Conservation (phyloP, 2,329 filamentous ascomycete species). For the Septoria linicola region DNA sequence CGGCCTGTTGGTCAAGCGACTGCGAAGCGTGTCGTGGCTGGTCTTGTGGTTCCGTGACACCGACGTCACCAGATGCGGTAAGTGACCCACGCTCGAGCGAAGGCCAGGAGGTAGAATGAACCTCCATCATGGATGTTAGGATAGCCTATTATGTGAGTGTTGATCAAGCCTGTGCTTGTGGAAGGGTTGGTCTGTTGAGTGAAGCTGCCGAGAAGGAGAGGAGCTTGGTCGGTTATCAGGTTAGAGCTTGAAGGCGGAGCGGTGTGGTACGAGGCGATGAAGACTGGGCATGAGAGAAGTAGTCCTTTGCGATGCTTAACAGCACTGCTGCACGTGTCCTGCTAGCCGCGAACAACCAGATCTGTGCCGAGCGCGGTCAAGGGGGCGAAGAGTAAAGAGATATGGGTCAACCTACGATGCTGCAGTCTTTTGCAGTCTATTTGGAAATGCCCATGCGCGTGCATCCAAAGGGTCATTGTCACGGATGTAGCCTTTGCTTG, state of each 20-base stretch:
- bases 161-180: neutral
- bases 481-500: slow-evolving; percentile 31
- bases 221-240: slow-evolving; percentile 20
- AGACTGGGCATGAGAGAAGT: slow-evolving; percentile 22
- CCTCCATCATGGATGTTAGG: slow-evolving; percentile 17
- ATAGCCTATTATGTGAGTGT: neutral
- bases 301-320: slow-evolving; percentile 24
- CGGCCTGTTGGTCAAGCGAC: slow-evolving; percentile 26
- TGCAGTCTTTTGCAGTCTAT: slow-evolving; percentile 29
- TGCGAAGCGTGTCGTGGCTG: slow-evolving; percentile 21
- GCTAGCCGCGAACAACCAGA: slow-evolving; percentile 9
- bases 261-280: slow-evolving; percentile 29
- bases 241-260: slow-evolving; percentile 24
- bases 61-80: slow-evolving; percentile 23
- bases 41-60: slow-evolving; percentile 22
- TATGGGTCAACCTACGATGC: slow-evolving; percentile 25
- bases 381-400: slow-evolving; percentile 19
- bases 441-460: slow-evolving; percentile 30
- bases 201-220: slow-evolving; percentile 10
- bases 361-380: slow-evolving; percentile 5
- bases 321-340: slow-evolving; percentile 20
- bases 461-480: slow-evolving; percentile 29
- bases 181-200: slow-evolving; percentile 6
- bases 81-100: slow-evolving; percentile 18
- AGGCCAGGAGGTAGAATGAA: slow-evolving; percentile 20